Evolutionary conservation across 495 filamentous ascomycete genomes (phyloP).

Genomic region (Trichoderma parareesei): DNA sequence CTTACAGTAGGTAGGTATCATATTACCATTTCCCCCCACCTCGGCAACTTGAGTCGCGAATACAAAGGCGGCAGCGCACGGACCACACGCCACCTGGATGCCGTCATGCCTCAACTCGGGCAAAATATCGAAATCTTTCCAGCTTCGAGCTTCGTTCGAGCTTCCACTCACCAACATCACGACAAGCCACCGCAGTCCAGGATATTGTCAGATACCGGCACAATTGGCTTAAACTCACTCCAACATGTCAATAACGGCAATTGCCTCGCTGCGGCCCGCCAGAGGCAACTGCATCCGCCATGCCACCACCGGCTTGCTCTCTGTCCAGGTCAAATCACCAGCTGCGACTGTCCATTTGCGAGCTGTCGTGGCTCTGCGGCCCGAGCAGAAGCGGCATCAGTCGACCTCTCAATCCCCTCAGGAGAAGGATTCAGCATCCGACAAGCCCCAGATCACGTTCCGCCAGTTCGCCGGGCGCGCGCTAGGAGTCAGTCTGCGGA

Average conservation of each 20-base stretch:
- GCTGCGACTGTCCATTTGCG: constrained; percentile 7
- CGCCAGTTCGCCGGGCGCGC: constrained; percentile 10
- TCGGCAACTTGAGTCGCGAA: constrained; percentile 2
- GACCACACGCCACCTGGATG: neutral
- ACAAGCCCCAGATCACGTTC: constrained; percentile 13
- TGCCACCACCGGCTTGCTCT: constrained; percentile 5
- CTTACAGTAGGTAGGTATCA: too few species aligned
- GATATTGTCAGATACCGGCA: neutral
- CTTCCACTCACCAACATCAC: neutral
- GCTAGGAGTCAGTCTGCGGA: constrained; percentile 25
- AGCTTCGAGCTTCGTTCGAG: neutral
- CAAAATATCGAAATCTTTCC: neutral
- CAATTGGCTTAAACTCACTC: neutral
- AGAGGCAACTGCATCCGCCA: neutral
- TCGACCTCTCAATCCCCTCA: neutral
- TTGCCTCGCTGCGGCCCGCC: constrained; percentile 7
- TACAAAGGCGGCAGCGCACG: neutral
- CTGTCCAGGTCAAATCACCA: constrained; percentile 3
- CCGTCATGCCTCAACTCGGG: neutral
- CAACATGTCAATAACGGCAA: constrained; percentile 1
- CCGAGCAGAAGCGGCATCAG: constrained; percentile 4
- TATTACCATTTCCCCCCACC: neutral
- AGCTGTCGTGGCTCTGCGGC: constrained; percentile 8
- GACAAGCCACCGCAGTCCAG: neutral
- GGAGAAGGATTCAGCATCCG: neutral